phyloP scores from a whole-genome alignment of 208 protist species.

The Trypanosoma platydactyli region DNA sequence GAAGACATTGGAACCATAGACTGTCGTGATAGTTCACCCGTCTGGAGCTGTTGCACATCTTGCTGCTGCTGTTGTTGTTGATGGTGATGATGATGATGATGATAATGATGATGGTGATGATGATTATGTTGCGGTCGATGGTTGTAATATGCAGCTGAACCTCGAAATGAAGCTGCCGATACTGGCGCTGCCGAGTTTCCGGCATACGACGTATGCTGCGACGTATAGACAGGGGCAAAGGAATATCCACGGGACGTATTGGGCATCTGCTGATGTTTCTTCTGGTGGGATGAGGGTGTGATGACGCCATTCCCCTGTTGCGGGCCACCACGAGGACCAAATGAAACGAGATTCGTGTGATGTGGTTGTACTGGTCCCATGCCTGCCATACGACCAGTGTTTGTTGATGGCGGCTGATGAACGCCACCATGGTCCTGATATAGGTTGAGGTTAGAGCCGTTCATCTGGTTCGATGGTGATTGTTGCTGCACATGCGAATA shows the following conservation, averaged over 20 bases:
- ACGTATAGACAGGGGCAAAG: constrained; percentile 26
- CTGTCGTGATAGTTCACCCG: neutral
- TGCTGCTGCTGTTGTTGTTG: neutral
- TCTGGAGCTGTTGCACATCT: neutral
- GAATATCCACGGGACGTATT: constrained; percentile 8
- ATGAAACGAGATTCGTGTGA: neutral
- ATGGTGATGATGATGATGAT: neutral
- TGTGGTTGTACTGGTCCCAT: neutral
- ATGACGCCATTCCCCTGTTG: neutral
- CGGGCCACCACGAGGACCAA: neutral
- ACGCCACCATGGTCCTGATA: neutral
- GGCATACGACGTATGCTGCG: constrained; percentile 18
- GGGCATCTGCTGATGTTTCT: constrained; percentile 4
- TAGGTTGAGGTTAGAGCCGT: neutral
- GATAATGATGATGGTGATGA: constrained; percentile 1
- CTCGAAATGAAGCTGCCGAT: constrained; percentile 2
- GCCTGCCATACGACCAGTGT: neutral
- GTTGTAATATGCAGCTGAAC: constrained; percentile 12
- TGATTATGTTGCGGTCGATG: neutral
- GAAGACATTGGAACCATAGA: neutral
- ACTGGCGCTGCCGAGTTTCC: neutral
- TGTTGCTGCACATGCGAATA: neutral
- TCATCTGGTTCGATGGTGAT: neutral
- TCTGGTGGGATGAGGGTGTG: constrained; percentile 14
- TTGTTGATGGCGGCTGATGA: neutral